A percentile compares a stretch with the other conserved stretches of the same genome.
phyloP scores from a whole-genome alignment of 2,329 filamentous ascomycete species.

The Fusarium sp. region DNA sequence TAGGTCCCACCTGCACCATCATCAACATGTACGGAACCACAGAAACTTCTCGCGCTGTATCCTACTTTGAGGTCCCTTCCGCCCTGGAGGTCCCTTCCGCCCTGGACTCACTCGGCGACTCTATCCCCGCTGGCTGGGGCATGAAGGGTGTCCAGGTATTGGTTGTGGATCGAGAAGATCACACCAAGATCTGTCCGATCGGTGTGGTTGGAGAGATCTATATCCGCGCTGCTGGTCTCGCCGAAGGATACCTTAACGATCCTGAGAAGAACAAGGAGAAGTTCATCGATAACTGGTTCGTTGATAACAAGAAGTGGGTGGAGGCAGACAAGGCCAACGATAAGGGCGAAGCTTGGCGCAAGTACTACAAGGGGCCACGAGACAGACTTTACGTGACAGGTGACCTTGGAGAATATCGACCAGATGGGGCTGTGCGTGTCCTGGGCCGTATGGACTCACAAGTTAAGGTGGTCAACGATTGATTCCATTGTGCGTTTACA shows the following conservation, averaged over 20 bases:
- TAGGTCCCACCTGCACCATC: slow-evolving; percentile 60
- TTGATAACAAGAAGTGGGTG: slow-evolving; percentile 75
- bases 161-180: slow-evolving; percentile 76
- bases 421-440: neutral
- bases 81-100: slow-evolving; percentile 61
- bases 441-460: neutral
- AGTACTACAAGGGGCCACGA: slow-evolving; percentile 71
- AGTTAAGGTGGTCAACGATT: neutral
- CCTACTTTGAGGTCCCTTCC: slow-evolving; percentile 80
- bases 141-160: slow-evolving; percentile 92
- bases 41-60: slow-evolving; percentile 69
- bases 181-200: slow-evolving; percentile 75
- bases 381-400: slow-evolving; percentile 90
- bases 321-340: slow-evolving; percentile 60
- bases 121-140: slow-evolving; percentile 83
- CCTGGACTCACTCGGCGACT: slow-evolving; percentile 65
- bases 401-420: slow-evolving; percentile 71
- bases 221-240: slow-evolving; percentile 82
- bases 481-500: neutral
- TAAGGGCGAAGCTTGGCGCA: slow-evolving; percentile 70
- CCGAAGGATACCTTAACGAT: slow-evolving; percentile 79
- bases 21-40: slow-evolving; percentile 42
- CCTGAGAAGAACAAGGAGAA: slow-evolving; percentile 72
- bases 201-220: slow-evolving; percentile 89
- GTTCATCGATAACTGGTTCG: slow-evolving; percentile 88